Evolutionary conservation across 257 asterid genomes (phyloP), one percentile per base, ranked within the genome.

Genomic region (Schizonepeta tenuifolia): DNA sequence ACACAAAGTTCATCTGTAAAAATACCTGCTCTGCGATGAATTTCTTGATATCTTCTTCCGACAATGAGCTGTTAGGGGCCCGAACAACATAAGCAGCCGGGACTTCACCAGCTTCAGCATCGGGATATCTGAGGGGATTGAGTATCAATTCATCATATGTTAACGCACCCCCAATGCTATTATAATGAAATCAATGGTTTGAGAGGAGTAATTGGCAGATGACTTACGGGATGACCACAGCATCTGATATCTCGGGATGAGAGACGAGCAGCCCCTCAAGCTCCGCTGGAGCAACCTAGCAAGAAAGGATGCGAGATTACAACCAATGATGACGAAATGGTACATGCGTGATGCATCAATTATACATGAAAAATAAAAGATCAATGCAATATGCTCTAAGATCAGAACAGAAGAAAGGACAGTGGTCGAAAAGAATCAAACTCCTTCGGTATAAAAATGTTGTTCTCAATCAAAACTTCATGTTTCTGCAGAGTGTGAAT

Each of bases 21-120:
- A 10, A 21, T 84, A 94, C 99, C 97, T 94, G 98, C 8, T 87
- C 93, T 2, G 98, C 98, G 0, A 95, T 76, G 71, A 86, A 95
- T 79, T 86, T 90, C 86, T 88, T 82, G 73, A 90, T 71, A 71
- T 90, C 87, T 80, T 87, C 98, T 80, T 95, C 98, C 10, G 96
- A 84, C 51, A 95, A 86, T 40, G 96, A 90, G 87, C 98, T 95
- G 65, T 76, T 85, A 1, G 95, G 89, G 26, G 92, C 84, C 14
- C 96, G 96, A 28, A 95, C 99, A 58, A 95, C 97, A 72, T 79
- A 95, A 7, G 95, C 96, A 56, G 80, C 41, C 0, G 98, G 98
- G 73, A 95, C 97, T 83, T 95, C 98, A 73, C 99, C 99, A 76
- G 99, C 99, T 85, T 90, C 98, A n/a, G 87, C 92, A 67, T 95